Base-by-base conservation (phyloP, 2,329 filamentous ascomycete genomes). In the Fusarium odoratissimum region DNA sequence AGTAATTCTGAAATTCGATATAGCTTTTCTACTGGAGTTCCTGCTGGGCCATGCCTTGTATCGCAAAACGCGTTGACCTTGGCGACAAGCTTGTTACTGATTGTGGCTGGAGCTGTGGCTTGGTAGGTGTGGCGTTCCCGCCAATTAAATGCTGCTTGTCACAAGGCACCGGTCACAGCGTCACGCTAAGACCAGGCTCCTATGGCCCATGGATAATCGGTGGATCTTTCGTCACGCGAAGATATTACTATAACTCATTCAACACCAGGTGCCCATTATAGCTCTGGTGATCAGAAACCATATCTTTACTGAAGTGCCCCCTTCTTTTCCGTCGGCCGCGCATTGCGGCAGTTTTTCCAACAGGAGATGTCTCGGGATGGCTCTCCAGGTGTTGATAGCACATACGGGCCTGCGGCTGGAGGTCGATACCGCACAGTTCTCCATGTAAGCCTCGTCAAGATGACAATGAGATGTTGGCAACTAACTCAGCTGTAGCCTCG, bases 361-460 rank as follows among this genome's bases (percentile, higher is more conserved):
- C 76, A 78, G 81, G 84, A 84, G 79, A 87, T 88, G 86, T 84
- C 84, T 85, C 84, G 89, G 87, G 84, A 97, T 97, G 94, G 93
- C 93, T 86, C 90, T 95, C 82, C 91, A 94, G 85, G 91, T 97
- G 84, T 93, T 94, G 86, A 92, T 97, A 81, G 95, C 94, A 88
- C 95, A 97, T 85, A 95, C 93, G 83, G 95, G 95, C 86, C 92
- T 94, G 87, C 92, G 92, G 84, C 88, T 97, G 80, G 88, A 91
- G 82, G 89, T 93, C 82, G 93, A 97, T 84, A 90, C 91, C 75
- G 88, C 91, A 73, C 89, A 91, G 80, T 93, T 95, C 83, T 87
- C 89, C 76, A 92, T 91, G 92, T 94, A 86, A 77, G 76, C 55
- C 19, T 49, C 37, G 23, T 49, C 14, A 57, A 38, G 23, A 44